Evolutionary conservation across 129 eudicot genomes (phyloP).

Genomic region (Flaveria trinervia): DNA sequence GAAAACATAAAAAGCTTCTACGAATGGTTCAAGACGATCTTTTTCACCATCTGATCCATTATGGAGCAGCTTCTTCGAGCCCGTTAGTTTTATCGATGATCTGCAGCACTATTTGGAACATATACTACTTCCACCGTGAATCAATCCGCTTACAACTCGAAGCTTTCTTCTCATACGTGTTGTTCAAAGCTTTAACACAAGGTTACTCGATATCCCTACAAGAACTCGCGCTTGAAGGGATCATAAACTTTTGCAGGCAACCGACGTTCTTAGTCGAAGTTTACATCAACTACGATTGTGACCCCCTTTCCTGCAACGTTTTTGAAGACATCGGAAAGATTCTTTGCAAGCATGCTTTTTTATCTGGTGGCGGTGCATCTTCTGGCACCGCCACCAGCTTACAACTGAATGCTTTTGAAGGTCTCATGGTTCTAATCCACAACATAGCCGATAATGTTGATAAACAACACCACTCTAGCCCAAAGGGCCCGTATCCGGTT

Average conservation of each 20-base stretch:
- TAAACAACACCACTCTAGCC: slow-evolving; percentile 45
- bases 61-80: slow-evolving; percentile 55
- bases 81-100: slow-evolving; percentile 79
- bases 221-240: slow-evolving; percentile 79
- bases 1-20: slow-evolving; percentile 68
- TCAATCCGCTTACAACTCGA: slow-evolving; percentile 83
- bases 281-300: slow-evolving; percentile 73
- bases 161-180: slow-evolving; percentile 74
- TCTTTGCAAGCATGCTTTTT: slow-evolving; percentile 75
- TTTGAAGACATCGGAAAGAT: slow-evolving; percentile 70
- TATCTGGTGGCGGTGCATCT: slow-evolving; percentile 31
- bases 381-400: slow-evolving; percentile 47
- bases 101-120: slow-evolving; percentile 65
- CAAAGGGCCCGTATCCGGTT: slow-evolving; percentile 63
- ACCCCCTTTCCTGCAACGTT: slow-evolving; percentile 54
- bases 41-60: slow-evolving; percentile 80
- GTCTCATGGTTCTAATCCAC: slow-evolving; percentile 66
- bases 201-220: slow-evolving; percentile 55
- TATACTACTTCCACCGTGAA: slow-evolving; percentile 74
- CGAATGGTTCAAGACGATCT: slow-evolving; percentile 84
- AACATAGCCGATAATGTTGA: slow-evolving; percentile 74
- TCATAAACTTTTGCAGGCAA: slow-evolving; percentile 76
- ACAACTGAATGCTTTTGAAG: slow-evolving; percentile 82
- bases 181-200: slow-evolving; percentile 48
- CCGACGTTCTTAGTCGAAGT: slow-evolving; percentile 69